Conservation (phyloP, 768 basidiomycete genomes). For the Amanita inopinata region DNA sequence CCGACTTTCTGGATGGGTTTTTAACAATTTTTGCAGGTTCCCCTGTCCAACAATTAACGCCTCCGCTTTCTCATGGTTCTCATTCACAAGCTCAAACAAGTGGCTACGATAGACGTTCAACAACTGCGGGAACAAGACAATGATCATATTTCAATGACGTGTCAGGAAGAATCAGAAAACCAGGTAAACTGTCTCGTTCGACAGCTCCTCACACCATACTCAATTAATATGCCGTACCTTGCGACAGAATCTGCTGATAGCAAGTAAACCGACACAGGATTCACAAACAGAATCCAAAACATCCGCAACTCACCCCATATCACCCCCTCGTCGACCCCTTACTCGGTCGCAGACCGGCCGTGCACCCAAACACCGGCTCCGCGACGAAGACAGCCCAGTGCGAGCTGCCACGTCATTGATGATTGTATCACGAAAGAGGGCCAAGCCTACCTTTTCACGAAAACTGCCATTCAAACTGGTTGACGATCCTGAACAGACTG, state of each 20-base stretch:
- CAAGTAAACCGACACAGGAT: constrained; percentile 1
- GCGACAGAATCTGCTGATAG: constrained; percentile 1
- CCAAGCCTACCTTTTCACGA: constrained; percentile 3
- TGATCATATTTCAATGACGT: neutral
- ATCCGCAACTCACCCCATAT: neutral
- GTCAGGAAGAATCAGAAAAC: neutral
- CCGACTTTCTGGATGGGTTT: neutral
- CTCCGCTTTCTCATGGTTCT: constrained; percentile 13
- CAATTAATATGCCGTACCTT: neutral
- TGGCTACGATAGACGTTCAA: constrained; percentile 12
- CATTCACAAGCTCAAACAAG: constrained; percentile 16
- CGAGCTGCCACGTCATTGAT: neutral
- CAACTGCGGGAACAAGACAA: constrained; percentile 4
- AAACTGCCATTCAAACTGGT: neutral
- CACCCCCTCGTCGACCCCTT: constrained; percentile 18
- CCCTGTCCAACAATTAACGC: constrained; percentile 13
- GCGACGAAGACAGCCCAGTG: constrained; percentile 13
- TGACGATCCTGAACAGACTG: constrained; percentile 9
- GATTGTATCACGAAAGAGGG: constrained; percentile 2
- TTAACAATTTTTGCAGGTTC: constrained; percentile 1
- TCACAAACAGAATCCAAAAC: constrained; percentile 7
- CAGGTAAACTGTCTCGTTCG: constrained; percentile 4
- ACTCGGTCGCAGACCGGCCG: constrained; percentile 28
- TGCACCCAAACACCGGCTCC: constrained; percentile 20
- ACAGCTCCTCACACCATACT: neutral